These are phyloP conservation scores for Salvia rosmarinus DNA, from an alignment of 257 asterid species.

Conservation along the genomic window DNA sequence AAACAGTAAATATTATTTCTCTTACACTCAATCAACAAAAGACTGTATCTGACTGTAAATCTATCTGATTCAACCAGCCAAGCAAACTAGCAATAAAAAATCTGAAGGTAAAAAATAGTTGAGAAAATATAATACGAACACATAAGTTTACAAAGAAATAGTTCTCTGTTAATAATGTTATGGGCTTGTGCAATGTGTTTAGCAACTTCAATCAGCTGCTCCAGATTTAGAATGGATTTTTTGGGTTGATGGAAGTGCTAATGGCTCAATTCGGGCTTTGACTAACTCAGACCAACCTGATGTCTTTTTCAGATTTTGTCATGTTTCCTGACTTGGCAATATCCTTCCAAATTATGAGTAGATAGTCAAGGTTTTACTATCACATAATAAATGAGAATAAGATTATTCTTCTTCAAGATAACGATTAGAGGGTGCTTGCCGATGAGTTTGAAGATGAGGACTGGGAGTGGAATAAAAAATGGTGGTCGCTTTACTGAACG, in stretches of 20 bases:
- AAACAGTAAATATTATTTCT: background rate
- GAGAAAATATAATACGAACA: background rate
- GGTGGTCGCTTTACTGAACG: background rate
- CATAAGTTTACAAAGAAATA: background rate
- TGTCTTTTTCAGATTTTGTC: background rate
- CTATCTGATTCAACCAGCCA: background rate
- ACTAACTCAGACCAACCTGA: too few species aligned
- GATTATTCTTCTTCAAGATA: background rate
- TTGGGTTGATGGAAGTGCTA: background rate
- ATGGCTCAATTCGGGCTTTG: background rate
- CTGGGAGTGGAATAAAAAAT: background rate
- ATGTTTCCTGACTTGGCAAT: background rate
- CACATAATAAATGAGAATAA: background rate
- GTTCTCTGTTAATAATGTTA: background rate
- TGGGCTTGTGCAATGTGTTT: background rate
- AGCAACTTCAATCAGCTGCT: background rate
- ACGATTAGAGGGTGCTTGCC: background rate
- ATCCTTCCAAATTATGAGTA: background rate
- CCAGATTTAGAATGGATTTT: background rate
- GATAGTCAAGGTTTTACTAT: background rate
- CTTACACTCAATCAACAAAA: background rate
- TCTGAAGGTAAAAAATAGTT: background rate
- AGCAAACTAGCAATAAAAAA: background rate
- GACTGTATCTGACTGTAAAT: background rate
- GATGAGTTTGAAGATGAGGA: background rate